phyloP scores from a whole-genome alignment of 1,139 yeast genomes.

The Suhomyces yuchorum region DNA sequence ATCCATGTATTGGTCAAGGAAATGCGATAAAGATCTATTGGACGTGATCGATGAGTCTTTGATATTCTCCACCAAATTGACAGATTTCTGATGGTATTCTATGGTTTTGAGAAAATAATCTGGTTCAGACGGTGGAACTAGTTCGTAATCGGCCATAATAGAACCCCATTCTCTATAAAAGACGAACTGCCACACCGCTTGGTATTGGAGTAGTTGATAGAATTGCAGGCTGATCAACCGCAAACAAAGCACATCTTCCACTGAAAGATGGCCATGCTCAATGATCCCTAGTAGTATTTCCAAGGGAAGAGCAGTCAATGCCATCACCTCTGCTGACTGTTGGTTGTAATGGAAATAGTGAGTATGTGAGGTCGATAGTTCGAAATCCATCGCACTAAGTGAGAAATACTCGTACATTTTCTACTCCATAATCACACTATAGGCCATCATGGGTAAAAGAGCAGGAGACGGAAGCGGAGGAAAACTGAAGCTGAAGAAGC shows the following conservation, averaged over 20 bases:
- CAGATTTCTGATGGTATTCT: not conserved
- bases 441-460: slow-evolving; percentile 40
- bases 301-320: slow-evolving; percentile 4
- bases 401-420: not conserved
- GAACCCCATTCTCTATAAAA: slow-evolving; percentile 7
- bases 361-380: not conserved
- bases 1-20: slow-evolving; percentile 5
- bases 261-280: slow-evolving; percentile 20
- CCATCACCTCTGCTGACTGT: not conserved
- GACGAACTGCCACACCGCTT: slow-evolving; percentile 3
- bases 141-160: slow-evolving; percentile 1
- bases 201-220: not conserved
- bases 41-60: not conserved
- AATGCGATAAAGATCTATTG: not conserved
- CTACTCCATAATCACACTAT: not conserved
- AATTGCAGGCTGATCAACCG: slow-evolving; percentile 4
- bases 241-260: slow-evolving; percentile 26
- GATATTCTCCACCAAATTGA: not conserved
- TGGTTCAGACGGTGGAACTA: not conserved
- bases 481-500: slow-evolving; percentile 36
- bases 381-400: slow-evolving; percentile 1
- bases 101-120: not conserved
- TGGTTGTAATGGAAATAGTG: not conserved
- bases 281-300: slow-evolving; percentile 16
- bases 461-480: slow-evolving; percentile 22